These are phyloP conservation scores for Zygotorulaspora danielsina DNA, from an alignment of 805 yeast species.

Conservation along the genomic window DNA sequence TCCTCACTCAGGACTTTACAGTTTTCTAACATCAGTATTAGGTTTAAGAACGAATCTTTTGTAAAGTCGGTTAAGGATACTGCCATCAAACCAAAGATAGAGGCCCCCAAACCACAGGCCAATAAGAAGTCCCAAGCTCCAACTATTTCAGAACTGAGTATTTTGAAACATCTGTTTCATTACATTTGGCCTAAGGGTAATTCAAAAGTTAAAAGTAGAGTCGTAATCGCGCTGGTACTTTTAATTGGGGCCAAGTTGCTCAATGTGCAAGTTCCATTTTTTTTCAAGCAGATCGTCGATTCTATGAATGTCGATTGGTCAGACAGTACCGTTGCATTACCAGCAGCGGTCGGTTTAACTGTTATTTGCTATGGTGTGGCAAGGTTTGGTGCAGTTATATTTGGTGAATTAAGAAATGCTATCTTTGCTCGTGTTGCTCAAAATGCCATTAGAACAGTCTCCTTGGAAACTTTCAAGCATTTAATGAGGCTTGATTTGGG, in stretches of 20 bases:
- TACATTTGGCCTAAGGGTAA: conserved; percentile 82
- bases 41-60: conserved; percentile 4
- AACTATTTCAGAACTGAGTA: conserved; percentile 42
- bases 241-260: conserved; percentile 77
- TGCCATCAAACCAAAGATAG: conserved; percentile 6
- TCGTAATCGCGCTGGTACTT: conserved; percentile 66
- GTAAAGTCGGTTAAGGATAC: not conserved
- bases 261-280: conserved; percentile 95
- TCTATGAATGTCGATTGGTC: conserved; percentile 90
- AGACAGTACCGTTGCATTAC: conserved; percentile 55
- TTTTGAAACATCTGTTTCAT: conserved; percentile 57
- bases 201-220: conserved; percentile 64
- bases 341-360: conserved; percentile 51
- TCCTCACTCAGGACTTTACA: conserved; percentile 2
- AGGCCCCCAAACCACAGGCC: conserved; percentile 11
- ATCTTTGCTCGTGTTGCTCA: conserved; percentile 95
- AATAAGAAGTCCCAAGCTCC: conserved; percentile 23
- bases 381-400: conserved; percentile 86
- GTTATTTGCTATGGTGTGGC: conserved; percentile 90
- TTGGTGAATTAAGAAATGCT: conserved; percentile 94
- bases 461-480: conserved; percentile 81
- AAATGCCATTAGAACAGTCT: conserved; percentile 85
- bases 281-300: conserved; percentile 83
- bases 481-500: conserved; percentile 78
- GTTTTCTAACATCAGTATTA: not conserved